phyloP scores from a whole-genome alignment of 139 green algal species.

The Mesostigma viride region DNA sequence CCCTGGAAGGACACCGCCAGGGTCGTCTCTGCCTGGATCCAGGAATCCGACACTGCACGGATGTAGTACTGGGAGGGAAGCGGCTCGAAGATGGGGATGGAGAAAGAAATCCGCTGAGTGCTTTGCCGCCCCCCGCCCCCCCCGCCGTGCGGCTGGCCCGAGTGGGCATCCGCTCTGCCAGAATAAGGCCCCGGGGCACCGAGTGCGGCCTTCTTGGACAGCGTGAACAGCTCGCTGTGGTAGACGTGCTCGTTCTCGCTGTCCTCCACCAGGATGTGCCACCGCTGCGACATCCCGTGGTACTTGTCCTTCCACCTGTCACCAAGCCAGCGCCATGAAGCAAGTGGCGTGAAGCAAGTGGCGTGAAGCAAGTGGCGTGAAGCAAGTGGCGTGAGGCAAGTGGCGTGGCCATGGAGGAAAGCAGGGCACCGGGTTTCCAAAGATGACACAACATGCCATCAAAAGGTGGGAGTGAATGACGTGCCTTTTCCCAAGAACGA shows the following conservation, averaged over 20 bases:
- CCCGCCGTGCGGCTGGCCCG: constrained; percentile 50
- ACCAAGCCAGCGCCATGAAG: too few species aligned
- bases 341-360: too few species aligned
- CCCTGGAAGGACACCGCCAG: constrained; percentile 34
- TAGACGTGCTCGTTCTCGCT: constrained; percentile 84
- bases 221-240: constrained; percentile 73
- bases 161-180: too few species aligned
- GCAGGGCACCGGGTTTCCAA: too few species aligned
- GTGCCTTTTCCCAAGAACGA: too few species aligned
- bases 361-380: too few species aligned
- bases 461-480: too few species aligned
- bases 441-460: constrained; percentile 10
- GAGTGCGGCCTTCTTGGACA: constrained; percentile 73
- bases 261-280: constrained; percentile 88
- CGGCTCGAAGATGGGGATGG: constrained; percentile 91
- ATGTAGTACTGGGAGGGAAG: constrained; percentile 70
- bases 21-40: constrained; percentile 46
- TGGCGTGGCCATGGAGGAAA: too few species aligned
- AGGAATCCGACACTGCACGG: constrained; percentile 63
- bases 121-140: too few species aligned
- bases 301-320: too few species aligned
- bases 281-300: constrained; percentile 57
- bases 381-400: too few species aligned
- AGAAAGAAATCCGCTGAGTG: constrained; percentile 63
- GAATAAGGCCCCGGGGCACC: constrained; percentile 24